Evolutionary conservation across 1,139 yeast species (phyloP).

Genomic region (Debaryomyces singareniensis): DNA sequence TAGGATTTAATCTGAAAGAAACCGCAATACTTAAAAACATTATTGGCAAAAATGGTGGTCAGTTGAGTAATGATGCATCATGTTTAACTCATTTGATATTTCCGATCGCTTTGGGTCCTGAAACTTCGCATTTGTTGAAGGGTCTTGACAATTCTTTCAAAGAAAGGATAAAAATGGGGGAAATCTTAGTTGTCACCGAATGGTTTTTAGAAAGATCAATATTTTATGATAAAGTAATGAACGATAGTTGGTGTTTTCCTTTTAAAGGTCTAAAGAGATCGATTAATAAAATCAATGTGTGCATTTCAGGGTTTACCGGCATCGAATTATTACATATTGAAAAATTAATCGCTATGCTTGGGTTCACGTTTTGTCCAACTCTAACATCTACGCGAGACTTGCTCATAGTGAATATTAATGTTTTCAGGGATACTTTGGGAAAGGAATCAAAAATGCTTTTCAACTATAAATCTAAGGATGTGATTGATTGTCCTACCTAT

Average conservation of each 20-base stretch:
- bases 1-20: constrained; percentile 34
- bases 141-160: constrained; percentile 17
- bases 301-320: constrained; percentile 79
- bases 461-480: constrained; percentile 28
- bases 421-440: constrained; percentile 29
- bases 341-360: constrained; percentile 49
- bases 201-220: constrained; percentile 83
- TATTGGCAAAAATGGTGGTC: constrained; percentile 39
- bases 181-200: constrained; percentile 50
- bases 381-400: constrained; percentile 56
- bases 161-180: constrained; percentile 16
- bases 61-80: constrained; percentile 13
- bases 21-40: constrained; percentile 25
- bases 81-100: constrained; percentile 33
- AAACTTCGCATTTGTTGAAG: constrained; percentile 17
- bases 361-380: constrained; percentile 45
- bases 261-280: constrained; percentile 33
- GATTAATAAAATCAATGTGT: constrained; percentile 38
- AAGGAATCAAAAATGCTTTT: constrained; percentile 35
- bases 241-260: constrained; percentile 75
- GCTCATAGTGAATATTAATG: constrained; percentile 55
- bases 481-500: constrained; percentile 31
- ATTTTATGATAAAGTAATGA: constrained; percentile 46
- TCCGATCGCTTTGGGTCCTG: constrained; percentile 32
- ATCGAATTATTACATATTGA: constrained; percentile 72